Evolutionary conservation across 176 grass and related monocot species (phyloP).

Genomic region (Themeda triandra): DNA sequence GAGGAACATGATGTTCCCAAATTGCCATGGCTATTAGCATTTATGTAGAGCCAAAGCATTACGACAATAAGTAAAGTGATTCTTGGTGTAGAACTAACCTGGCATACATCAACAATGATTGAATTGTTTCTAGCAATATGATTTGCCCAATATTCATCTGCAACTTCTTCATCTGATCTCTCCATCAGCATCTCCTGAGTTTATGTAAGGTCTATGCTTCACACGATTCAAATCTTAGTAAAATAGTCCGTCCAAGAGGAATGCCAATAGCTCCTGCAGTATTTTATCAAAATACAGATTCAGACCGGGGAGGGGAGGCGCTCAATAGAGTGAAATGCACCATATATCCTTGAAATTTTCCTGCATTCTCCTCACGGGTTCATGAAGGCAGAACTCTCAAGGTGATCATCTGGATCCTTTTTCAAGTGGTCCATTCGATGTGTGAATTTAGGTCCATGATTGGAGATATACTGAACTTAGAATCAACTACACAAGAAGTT

Average conservation of each 20-base stretch:
- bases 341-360: background rate
- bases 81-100: slow-evolving; percentile 46
- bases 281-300: slow-evolving; percentile 22
- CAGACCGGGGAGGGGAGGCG: background rate
- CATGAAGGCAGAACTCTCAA: background rate
- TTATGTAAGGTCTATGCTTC: slow-evolving; percentile 93
- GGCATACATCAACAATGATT: slow-evolving; percentile 99
- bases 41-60: background rate
- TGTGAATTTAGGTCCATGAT: background rate
- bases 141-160: slow-evolving; percentile 96
- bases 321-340: background rate
- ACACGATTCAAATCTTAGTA: slow-evolving; percentile 99
- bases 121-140: slow-evolving; percentile 99
- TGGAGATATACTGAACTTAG: background rate
- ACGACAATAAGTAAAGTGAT: background rate
- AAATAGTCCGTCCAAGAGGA: slow-evolving; percentile 93
- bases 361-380: background rate
- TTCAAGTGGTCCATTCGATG: background rate
- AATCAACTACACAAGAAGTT: background rate
- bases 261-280: slow-evolving; percentile 85
- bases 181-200: slow-evolving; percentile 83
- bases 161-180: slow-evolving; percentile 97
- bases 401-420: background rate
- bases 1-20: slow-evolving; percentile 1
- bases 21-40: background rate